Percentiles rank a stretch among this genome's conserved stretches.
Conservation (phyloP, 805 yeast species). For the Kockiozyma suomiensis region DNA sequence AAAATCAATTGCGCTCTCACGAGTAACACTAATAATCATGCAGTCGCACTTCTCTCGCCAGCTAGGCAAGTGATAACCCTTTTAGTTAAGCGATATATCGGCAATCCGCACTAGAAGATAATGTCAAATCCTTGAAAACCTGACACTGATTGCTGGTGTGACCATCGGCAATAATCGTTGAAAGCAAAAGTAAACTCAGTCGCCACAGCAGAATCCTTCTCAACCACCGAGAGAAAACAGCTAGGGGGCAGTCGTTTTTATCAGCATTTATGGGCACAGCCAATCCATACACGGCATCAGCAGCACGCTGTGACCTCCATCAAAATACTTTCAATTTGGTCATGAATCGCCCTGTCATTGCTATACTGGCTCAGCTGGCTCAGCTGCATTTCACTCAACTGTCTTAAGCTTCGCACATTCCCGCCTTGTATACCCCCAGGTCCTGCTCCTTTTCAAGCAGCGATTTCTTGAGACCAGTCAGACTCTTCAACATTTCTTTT, state of each 20-base stretch:
- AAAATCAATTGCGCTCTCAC: conserved; percentile 61
- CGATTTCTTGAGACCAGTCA: conserved; percentile 65
- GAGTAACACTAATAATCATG: conserved; percentile 50
- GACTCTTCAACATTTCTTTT: conserved; percentile 59
- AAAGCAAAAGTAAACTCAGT: conserved; percentile 80
- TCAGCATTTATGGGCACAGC: conserved; percentile 83
- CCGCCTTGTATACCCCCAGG: conserved; percentile 68
- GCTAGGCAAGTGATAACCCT: conserved; percentile 65
- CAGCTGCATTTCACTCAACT: conserved; percentile 53
- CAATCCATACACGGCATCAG: conserved; percentile 67
- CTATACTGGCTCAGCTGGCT: conserved; percentile 50
- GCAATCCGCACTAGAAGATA: conserved; percentile 62
- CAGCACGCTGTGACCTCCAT: conserved; percentile 62
- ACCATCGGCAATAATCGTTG: conserved; percentile 75
- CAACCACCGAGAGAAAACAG: conserved; percentile 66
- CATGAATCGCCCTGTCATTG: conserved; percentile 57
- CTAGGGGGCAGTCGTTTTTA: conserved; percentile 70
- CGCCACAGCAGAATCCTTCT: conserved; percentile 67
- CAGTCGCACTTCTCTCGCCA: conserved; percentile 57
- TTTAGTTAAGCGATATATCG: conserved; percentile 65
- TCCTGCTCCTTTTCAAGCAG: conserved; percentile 74
- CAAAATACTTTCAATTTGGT: conserved; percentile 59
- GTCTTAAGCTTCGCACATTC: conserved; percentile 69
- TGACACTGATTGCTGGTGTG: conserved; percentile 61
- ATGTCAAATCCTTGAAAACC: conserved; percentile 63